phyloP scores from a whole-genome alignment of 2,329 filamentous ascomycete species.

The Ascocoryne sarcoides region DNA sequence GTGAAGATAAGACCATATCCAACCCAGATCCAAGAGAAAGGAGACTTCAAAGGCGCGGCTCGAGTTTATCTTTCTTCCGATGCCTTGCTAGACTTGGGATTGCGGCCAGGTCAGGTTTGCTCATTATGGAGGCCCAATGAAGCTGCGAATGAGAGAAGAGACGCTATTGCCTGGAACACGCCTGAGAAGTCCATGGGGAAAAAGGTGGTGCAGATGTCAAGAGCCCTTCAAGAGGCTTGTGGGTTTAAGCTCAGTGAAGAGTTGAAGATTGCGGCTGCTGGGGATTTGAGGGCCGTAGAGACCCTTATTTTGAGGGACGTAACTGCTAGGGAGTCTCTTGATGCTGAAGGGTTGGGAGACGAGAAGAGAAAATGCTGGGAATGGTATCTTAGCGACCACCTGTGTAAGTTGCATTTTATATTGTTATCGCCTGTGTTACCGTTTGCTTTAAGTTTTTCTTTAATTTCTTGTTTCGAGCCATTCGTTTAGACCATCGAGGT shows the following conservation, averaged over 20 bases:
- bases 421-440: too few species aligned
- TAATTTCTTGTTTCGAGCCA: too few species aligned
- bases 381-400: slow-evolving; percentile 36
- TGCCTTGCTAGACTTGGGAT: slow-evolving; percentile 43
- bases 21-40: slow-evolving; percentile 20
- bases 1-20: slow-evolving; percentile 27
- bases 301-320: slow-evolving; percentile 54
- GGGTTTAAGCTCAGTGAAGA: slow-evolving; percentile 65
- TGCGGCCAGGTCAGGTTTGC: slow-evolving; percentile 51
- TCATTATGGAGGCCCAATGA: slow-evolving; percentile 36
- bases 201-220: slow-evolving; percentile 63
- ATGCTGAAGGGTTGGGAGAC: slow-evolving; percentile 24
- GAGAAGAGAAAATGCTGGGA: slow-evolving; percentile 37
- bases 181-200: slow-evolving; percentile 51
- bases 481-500: too few species aligned
- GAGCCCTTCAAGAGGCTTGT: slow-evolving; percentile 63
- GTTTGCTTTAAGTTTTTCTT: too few species aligned
- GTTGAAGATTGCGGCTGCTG: slow-evolving; percentile 49
- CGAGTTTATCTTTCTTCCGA: slow-evolving; percentile 26
- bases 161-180: slow-evolving; percentile 54
- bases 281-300: slow-evolving; percentile 43
- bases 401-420: slow-evolving; percentile 29
- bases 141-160: slow-evolving; percentile 12
- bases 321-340: slow-evolving; percentile 30
- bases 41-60: slow-evolving; percentile 27